Evolutionary conservation across 2,329 filamentous ascomycete genomes (phyloP), one percentile per base, ranked within the genome.

Genomic region (Rosellinia necatrix): DNA sequence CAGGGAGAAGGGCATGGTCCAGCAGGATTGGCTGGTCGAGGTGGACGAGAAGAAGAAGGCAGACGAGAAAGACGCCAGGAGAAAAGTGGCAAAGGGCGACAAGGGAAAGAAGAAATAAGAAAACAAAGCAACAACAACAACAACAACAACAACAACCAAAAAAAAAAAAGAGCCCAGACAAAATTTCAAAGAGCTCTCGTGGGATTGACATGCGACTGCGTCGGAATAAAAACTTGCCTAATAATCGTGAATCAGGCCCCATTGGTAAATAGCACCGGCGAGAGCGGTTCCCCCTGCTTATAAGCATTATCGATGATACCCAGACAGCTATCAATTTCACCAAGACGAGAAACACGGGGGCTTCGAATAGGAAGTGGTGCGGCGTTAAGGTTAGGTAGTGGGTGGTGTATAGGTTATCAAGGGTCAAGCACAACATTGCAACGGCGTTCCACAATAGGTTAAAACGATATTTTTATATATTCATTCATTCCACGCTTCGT

Each of bases 11-110:
- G 88, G 84, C 17, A 88, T 61, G 38, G 68, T 70, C 1, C 69
- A 96, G 74, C 81, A 85, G 62, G 87, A 96, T 69, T 96, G 92
- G 90, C 78, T 97, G 65, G 91, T 97, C 56, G 94, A 97, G 83
- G 87, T 99, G 50, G 89, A 96, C 70, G 84, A 88, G 72, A 84
- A 88, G 75, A 66, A 66, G 58, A 62, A 85, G 64, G 74, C 73
- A 10, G 53, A 58, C n/a, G 60, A 58, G 15, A 58, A 55, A 34
- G 57, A 60, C 25, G 27, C 52, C 34, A 19, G 12, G 8, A 50
- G 59, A 59, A 58, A 54, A 56, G 61, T 56, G 56, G 53, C 29
- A 30, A 60, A 37, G 56, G 46, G 41, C 15, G 52, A 37, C 34
- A 60, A 53, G 27, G 58, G 64, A 81, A 62, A 58, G 58, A 66